Evolutionary conservation across 495 filamentous ascomycete species (phyloP), one percentile per base, ranked within the genome.

Genomic region (Lindgomyces ingoldianus): DNA sequence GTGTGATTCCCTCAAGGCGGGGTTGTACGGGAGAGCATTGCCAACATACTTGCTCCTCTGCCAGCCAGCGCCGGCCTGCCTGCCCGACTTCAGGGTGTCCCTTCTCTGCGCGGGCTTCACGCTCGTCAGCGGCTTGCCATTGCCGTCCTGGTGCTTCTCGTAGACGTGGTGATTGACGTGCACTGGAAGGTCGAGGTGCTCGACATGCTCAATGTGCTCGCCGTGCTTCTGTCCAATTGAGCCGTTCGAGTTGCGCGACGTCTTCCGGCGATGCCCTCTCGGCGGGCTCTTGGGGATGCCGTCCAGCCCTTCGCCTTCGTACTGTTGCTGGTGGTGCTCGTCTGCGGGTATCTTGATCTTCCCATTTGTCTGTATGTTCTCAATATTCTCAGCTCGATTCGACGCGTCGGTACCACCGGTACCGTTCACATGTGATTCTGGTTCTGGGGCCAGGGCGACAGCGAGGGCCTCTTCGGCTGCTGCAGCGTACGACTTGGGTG

Each of bases 11-110:
- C n/a, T n/a, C n/a, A n/a, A n/a, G n/a, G n/a, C n/a, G n/a, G n/a
- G n/a, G n/a, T n/a, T n/a, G n/a, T n/a, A n/a, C n/a, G n/a, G n/a
- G n/a, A n/a, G n/a, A n/a, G n/a, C n/a, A n/a, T n/a, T n/a, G n/a
- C n/a, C 0, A 2, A 42, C 47, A 29, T 51, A 70, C 70, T 59
- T 71, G 64, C 68, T 73, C 33, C 33, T 58, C 27, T 68, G 44
- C 76, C 76, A 78, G 18, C 73, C 70, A 12, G 66, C 70, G 24
- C 75, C 75, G 25, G 76, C 76, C 41, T 62, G 59, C 14, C 75
- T 64, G 2, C 76, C 76, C 19, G 67, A 70, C 52, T 71, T 67
- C 1, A 77, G 66, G 24, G 29, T 25, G 51, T 27, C 25, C 3
- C 36, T 1, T 16, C 48, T 46, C 42, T 45, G 44, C 46, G 19